Base-by-base conservation (phyloP, 768 basidiomycete genomes). In the Mycena filopes region DNA sequence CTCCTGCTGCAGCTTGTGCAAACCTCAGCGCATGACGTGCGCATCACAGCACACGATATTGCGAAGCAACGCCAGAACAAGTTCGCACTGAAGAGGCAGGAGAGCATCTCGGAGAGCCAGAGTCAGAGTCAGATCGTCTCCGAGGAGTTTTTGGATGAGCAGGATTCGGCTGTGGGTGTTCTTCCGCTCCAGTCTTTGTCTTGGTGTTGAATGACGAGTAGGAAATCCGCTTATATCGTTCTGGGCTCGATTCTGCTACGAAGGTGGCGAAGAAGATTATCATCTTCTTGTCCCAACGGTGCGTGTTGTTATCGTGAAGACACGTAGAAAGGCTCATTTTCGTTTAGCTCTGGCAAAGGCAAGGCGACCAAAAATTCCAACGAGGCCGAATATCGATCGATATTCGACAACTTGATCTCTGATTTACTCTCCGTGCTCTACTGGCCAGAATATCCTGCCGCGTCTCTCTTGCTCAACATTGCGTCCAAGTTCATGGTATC, bases 371-470 rank as follows among this genome's bases (percentile, higher is more conserved):
- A 97, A 75, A 94, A 92, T 69, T 90, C 95, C 0, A 95, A 94
- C 69, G 98, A 99, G 73, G 90, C 93, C 7, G 97, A 99, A 74
- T 98, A 98, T 75, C 89, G 95, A 51, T 83, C 89, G 0, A 95
- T 99, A 41, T 92, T 99, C 63, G 97, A 99, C 72, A 93, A 93
- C 70, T 81, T 99, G 13, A 88, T 99, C 43, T 88, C 89, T 2
- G 98, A 99, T 73, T 81, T 98, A 25, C 83, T 99, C 25, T 85
- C 86, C 11, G 95, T 98, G 21, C 81, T 98, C 8, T 96, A 92
- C 74, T 94, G 94, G 88, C 96, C 98, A 0, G 98, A 99, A 77
- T 99, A 97, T 96, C 98, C 98, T 8, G 96, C 94, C 12, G 94
- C 98, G 2, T 85, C 89, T 45, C 77, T 98, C 20, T 82, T 98